Percentiles rank a stretch among this genome's conserved stretches.
Conservation (phyloP, 1,139 yeast genomes). For the Eremothecium coryli region DNA sequence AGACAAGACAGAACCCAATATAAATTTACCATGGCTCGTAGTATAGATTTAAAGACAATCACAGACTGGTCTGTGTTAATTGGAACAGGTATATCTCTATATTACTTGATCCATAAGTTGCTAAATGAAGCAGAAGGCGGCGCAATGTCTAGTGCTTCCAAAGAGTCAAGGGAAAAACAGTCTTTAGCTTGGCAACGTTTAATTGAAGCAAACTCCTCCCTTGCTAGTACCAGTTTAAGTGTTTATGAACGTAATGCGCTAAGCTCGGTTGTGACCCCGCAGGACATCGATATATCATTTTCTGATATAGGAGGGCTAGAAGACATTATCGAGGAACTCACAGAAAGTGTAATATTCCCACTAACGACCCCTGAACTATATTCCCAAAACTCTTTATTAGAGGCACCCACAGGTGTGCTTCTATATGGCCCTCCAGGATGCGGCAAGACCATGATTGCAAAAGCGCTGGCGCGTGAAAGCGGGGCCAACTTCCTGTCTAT, state of each 20-base stretch:
- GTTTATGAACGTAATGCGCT: conserved; percentile 73
- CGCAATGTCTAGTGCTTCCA: conserved; percentile 44
- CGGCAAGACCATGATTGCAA: conserved; percentile 95
- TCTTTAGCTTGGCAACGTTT: conserved; percentile 52
- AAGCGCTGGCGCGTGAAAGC: conserved; percentile 86
- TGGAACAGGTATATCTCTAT: conserved; percentile 77
- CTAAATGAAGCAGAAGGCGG: conserved; percentile 41
- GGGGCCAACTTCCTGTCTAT: conserved; percentile 88
- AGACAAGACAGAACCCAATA: not conserved
- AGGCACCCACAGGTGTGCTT: conserved; percentile 91
- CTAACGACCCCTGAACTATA: conserved; percentile 46
- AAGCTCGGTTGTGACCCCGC: conserved; percentile 73
- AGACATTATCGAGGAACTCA: conserved; percentile 66
- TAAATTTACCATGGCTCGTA: conserved; percentile 28
- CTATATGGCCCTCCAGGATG: conserved; percentile 97
- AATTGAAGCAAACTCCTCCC: conserved; percentile 48
- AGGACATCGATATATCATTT: conserved; percentile 67
- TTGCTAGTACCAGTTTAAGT: conserved; percentile 46
- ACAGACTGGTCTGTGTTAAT: conserved; percentile 65
- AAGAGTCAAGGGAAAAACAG: conserved; percentile 62
- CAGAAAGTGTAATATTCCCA: conserved; percentile 84
- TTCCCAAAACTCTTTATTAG: conserved; percentile 42
- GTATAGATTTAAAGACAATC: conserved; percentile 45
- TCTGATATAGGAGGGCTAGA: conserved; percentile 85
- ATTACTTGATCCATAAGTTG: conserved; percentile 56